Conservation (phyloP, 805 yeast genomes). For the Lipomyces chichibuensis region DNA sequence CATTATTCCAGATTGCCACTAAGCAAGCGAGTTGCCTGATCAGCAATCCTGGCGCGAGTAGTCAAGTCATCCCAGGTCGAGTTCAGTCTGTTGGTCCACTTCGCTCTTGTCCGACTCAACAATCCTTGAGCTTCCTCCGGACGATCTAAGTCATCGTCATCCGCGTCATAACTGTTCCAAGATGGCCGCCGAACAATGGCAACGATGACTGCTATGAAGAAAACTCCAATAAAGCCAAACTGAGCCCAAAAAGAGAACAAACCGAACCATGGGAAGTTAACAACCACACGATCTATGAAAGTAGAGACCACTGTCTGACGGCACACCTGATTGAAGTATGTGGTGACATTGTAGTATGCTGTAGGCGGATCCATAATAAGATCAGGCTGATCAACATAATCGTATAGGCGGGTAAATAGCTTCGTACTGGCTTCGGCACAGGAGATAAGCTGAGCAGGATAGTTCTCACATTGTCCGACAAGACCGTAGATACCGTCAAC, state of each 20-base stretch:
- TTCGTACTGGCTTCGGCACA: conserved; percentile 32
- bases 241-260: conserved; percentile 36
- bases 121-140: conserved; percentile 31
- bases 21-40: conserved; percentile 27
- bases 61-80: conserved; percentile 34
- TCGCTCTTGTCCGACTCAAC: conserved; percentile 30
- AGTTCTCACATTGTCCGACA: conserved; percentile 31
- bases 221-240: conserved; percentile 33
- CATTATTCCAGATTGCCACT: neutral
- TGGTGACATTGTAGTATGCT: conserved; percentile 14
- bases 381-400: conserved; percentile 7
- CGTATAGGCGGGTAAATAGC: conserved; percentile 19
- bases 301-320: conserved; percentile 34
- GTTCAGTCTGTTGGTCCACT: conserved; percentile 25
- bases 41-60: conserved; percentile 30
- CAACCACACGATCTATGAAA: conserved; percentile 34
- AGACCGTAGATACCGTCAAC: conserved; percentile 34
- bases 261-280: conserved; percentile 36
- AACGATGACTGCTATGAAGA: conserved; percentile 27
- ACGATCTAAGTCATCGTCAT: conserved; percentile 25
- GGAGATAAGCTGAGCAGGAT: conserved; percentile 30
- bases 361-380: conserved; percentile 16
- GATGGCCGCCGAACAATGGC: conserved; percentile 30
- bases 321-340: conserved; percentile 31
- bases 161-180: conserved; percentile 32